Base-by-base conservation (phyloP, 805 yeast species). In the Lipomyces sp. region DNA sequence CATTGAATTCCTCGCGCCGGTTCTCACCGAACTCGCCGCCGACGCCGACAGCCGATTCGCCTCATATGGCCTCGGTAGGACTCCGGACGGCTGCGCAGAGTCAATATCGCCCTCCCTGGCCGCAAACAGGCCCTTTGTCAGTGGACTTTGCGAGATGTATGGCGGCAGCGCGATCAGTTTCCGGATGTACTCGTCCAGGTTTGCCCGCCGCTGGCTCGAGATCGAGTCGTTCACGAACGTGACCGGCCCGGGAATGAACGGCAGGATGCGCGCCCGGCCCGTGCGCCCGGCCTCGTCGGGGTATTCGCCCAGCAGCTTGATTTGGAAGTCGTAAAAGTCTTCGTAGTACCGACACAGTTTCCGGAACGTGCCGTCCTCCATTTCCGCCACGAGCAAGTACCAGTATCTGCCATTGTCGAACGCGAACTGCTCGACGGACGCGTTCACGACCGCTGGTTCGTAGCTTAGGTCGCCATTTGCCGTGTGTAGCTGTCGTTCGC, bases 171-270 rank as follows among this genome's bases (percentile, higher is more conserved):
- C 74, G 29, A 87, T 75, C 55, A 91, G 68, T 35, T 77, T 79
- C 35, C 73, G 71, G 13, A 82, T 79, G 57, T 81, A 82, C 26
- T 74, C 74, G 61, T 81, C 79, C 49, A 81, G 65, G 61, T 78
- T 81, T 1, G 72, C 75, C 43, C 77, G 72, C 49, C 85, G 71
- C 60, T 78, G 79, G 43, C 73, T 68, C 0, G 84, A 77, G 34
- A 80, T 78, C 14, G 80, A 70, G 69, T 91, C 97, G 55, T 88
- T 88, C 47, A 93, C 95, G 62, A 84, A 86, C 34, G 95, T 84
- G 42, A 91, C 75, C 2, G 98, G 99, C 1, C 98, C 98, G 0
- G 98, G 98, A 63, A 93, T 90, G 59, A 83, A 88, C 6, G 98
- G 98, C 50, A 93, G 75, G 28, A 85, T 83, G 58, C 98, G 80